These are phyloP conservation scores for Moringa oleifera DNA, from an alignment of 345 rosid genomes.

Conservation along the genomic window DNA sequence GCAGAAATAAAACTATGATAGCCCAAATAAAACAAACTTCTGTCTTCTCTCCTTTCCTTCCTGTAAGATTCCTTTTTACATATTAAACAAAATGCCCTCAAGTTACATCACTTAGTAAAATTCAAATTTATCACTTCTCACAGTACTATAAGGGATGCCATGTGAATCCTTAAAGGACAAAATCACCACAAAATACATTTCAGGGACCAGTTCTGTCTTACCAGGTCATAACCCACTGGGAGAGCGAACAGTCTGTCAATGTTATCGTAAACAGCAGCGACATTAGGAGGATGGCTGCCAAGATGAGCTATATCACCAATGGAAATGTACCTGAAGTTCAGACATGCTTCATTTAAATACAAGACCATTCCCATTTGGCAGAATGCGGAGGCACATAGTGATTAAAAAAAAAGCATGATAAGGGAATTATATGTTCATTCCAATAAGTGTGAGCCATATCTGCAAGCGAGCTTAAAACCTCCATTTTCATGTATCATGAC, in stretches of 20 bases:
- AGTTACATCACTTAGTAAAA: too few relatives aligned
- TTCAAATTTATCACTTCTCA: too few relatives aligned
- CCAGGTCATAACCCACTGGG: slow-evolving; percentile 92
- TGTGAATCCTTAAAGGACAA: not conserved
- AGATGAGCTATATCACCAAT: slow-evolving; percentile 81
- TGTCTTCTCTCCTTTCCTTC: too few relatives aligned
- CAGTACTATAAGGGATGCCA: too few relatives aligned
- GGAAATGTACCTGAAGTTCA: slow-evolving; percentile 56
- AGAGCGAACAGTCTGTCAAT: slow-evolving; percentile 43
- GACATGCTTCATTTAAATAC: not conserved
- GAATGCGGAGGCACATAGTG: not conserved
- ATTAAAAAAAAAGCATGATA: too few relatives aligned
- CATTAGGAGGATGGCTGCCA: slow-evolving; percentile 86
- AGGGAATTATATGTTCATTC: too few relatives aligned
- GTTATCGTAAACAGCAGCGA: slow-evolving; percentile 75
- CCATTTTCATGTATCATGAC: not conserved
- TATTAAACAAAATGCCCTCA: too few relatives aligned
- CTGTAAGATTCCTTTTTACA: too few relatives aligned
- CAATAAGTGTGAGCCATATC: too few relatives aligned
- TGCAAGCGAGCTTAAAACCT: not conserved
- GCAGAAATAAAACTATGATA: too few relatives aligned
- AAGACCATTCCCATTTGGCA: not conserved
- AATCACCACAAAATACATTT: not conserved
- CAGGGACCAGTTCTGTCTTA: slow-evolving; percentile 25
- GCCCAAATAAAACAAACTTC: too few relatives aligned